These are phyloP conservation scores for Modicella reniformis DNA, from an alignment of 371 early-diverging fungal species.

Conservation along the genomic window DNA sequence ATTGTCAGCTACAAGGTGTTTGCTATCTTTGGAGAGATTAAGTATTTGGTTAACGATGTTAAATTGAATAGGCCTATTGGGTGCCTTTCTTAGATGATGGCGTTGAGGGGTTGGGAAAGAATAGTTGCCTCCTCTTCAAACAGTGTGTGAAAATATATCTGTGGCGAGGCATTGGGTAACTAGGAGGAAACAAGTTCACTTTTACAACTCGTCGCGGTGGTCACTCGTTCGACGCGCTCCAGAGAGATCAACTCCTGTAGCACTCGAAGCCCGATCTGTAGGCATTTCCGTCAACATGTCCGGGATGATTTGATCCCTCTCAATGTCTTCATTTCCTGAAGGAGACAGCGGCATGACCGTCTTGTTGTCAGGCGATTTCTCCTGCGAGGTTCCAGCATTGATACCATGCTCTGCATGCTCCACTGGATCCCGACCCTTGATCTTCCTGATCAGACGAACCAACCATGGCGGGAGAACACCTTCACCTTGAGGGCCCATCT, in stretches of 20 bases:
- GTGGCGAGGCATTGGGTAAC: background rate
- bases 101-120: no score
- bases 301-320: constrained; percentile 18
- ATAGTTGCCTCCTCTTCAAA: no score
- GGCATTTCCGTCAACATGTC: constrained; percentile 8
- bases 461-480: constrained; percentile 59
- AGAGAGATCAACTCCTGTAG: constrained; percentile 22
- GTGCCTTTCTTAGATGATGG: no score
- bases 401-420: constrained; percentile 41
- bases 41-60: constrained; percentile 59
- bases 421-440: constrained; percentile 38
- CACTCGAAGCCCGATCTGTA: constrained; percentile 4
- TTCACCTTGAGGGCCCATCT: constrained; percentile 56
- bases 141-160: background rate
- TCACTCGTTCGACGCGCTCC: constrained; percentile 20
- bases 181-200: background rate
- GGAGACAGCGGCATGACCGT: background rate
- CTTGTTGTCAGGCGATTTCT: constrained; percentile 18
- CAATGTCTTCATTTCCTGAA: constrained; percentile 2
- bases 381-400: constrained; percentile 18
- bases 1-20: constrained; percentile 75
- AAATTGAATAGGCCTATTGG: background rate
- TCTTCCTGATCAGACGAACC: constrained; percentile 55
- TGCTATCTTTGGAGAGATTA: constrained; percentile 87
- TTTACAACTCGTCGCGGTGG: constrained; percentile 6